Evolutionary conservation across 1,284 basidiomycete species (phyloP).

Genomic region (Tetrapyrgos nigripes): DNA sequence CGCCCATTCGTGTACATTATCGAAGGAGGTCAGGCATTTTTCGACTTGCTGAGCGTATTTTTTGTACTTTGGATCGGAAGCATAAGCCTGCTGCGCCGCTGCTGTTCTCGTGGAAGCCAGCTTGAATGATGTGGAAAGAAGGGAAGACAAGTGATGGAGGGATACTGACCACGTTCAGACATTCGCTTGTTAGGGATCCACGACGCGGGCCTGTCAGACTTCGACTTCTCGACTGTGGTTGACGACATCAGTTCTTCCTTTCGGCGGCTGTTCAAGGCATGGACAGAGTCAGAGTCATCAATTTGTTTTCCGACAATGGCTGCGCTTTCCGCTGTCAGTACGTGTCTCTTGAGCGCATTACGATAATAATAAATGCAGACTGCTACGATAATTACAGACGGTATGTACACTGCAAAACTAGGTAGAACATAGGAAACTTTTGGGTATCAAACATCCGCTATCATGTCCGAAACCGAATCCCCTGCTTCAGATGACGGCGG

Average conservation of each 20-base stretch:
- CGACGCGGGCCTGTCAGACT: constrained; percentile 30
- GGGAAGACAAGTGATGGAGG: constrained; percentile 1
- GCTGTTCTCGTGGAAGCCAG: constrained; percentile 33
- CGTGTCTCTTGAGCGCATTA: not conserved
- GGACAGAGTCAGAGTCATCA: not conserved
- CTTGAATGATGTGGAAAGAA: constrained; percentile 10
- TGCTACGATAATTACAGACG: not conserved
- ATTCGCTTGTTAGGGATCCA: constrained; percentile 42
- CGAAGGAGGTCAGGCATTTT: constrained; percentile 91
- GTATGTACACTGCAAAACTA: not conserved
- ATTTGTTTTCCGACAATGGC: not conserved
- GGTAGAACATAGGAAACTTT: not conserved
- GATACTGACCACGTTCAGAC: constrained; percentile 55
- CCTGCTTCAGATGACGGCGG: constrained; percentile 52
- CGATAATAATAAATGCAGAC: not conserved
- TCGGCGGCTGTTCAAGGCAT: not conserved
- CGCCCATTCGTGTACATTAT: constrained; percentile 98
- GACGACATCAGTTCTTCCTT: constrained; percentile 21
- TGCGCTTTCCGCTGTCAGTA: constrained; percentile 1
- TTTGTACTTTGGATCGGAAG: constrained; percentile 93
- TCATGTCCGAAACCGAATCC: constrained; percentile 51
- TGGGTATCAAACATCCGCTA: constrained; percentile 6
- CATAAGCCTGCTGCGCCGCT: constrained; percentile 55
- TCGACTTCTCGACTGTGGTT: constrained; percentile 32
- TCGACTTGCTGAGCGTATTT: constrained; percentile 94